Percentiles rank a stretch among this genome's conserved stretches.
These are phyloP conservation scores for Myochromella boudieri DNA, from an alignment of 768 basidiomycete genomes.

Conservation along the genomic window DNA sequence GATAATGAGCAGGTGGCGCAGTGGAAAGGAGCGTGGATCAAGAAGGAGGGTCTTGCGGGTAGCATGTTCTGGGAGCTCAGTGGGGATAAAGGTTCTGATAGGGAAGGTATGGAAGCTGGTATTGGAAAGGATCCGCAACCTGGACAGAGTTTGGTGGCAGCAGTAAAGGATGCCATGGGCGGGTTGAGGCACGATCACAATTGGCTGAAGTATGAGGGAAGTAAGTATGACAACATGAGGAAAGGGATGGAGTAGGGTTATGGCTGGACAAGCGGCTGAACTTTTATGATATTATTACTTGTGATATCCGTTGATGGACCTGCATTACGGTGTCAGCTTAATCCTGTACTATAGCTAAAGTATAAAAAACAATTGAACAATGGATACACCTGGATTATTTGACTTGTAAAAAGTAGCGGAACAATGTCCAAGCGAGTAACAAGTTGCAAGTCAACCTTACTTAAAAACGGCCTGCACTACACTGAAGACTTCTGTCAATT, in stretches of 20 bases:
- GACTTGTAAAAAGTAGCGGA: too few relatives aligned
- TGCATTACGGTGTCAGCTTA: too few relatives aligned
- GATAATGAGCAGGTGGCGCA: slow-evolving; percentile 68
- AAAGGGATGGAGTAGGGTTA: slow-evolving; percentile 53
- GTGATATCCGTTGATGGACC: too few relatives aligned
- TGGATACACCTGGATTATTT: too few relatives aligned
- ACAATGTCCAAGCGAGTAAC: too few relatives aligned
- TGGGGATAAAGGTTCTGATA: slow-evolving; percentile 72
- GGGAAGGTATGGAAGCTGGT: slow-evolving; percentile 75
- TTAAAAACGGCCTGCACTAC: too few relatives aligned
- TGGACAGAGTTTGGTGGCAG: slow-evolving; percentile 67
- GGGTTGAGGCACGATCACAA: slow-evolving; percentile 67
- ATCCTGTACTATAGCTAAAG: background rate
- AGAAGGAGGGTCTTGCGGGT: slow-evolving; percentile 74
- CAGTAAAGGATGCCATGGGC: slow-evolving; percentile 81
- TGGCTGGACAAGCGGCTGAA: background rate
- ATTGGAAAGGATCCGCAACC: slow-evolving; percentile 73
- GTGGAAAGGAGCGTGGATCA: slow-evolving; percentile 83
- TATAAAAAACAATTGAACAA: background rate
- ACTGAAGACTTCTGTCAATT: too few relatives aligned
- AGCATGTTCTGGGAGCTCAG: slow-evolving; percentile 96
- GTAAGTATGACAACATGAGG: slow-evolving; percentile 79
- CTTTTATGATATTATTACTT: too few relatives aligned
- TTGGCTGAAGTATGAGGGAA: slow-evolving; percentile 77
- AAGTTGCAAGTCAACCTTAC: too few relatives aligned